Base-by-base conservation (phyloP, 2,329 filamentous ascomycete species). In the Aureobasidium musti region DNA sequence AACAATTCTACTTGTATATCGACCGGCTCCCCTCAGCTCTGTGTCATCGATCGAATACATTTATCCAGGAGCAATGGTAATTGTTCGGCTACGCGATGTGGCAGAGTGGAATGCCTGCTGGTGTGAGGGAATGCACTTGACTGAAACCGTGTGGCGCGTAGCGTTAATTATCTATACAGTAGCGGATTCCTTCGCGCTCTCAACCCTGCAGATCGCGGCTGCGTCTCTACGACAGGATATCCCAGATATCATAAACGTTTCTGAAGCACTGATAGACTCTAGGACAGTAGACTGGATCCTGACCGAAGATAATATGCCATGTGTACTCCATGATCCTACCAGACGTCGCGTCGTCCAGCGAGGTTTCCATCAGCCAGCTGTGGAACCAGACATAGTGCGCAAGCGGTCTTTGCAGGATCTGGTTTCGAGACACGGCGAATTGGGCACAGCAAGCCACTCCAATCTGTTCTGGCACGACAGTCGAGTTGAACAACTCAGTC, bases 361-460 rank as follows among this genome's bases (percentile, higher is more conserved):
- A 33, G 1, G 66, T 68, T 7, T 68, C 47, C 43, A 68, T 66
- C 41, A 66, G 35, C 53, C 54, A 66, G n/a, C 33, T 30, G 43
- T 66, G 54, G 68, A 79, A 83, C 13, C 77, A 74, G 67, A 79
- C 75, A 67, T 85, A 86, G 33, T 85, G 82, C 10, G 75, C 77
- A 69, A 75, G 79, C 5, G 80, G 79, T 35, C 80, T 77, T 70
- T 81, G 74, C 21, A 72, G 73, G 13, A 85, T 78, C 71, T 81
- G 81, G 56, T 80, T 78, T 45, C 75, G 77, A 0, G 81, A 83
- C 1, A 82, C 82, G 0, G 81, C 83, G 70, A 86, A 85, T 68
- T 86, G 84, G 3, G 83, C 83, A 68, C 84, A 86, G 70, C 84
- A 86, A 30, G 80, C 80, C 1, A 81, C 81, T 0, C 81, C 83